Evolutionary conservation across 2,329 filamentous ascomycete genomes (phyloP), one percentile per base, ranked within the genome.

Genomic region (Macrophomina phaseolina): DNA sequence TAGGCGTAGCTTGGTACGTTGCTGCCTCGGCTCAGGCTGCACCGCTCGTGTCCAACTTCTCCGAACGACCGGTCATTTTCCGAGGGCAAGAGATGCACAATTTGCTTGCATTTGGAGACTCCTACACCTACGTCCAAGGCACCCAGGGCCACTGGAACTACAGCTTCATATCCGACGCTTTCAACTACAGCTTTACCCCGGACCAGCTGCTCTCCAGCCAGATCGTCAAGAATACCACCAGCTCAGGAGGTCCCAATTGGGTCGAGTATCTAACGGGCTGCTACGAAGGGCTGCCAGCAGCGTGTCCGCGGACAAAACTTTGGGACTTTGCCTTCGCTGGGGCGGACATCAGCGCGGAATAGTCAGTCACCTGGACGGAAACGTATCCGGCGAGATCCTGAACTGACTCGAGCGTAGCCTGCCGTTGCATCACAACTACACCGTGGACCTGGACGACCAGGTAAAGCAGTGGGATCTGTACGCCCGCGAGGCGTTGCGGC

Each of bases 261-360:
- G 79, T 85, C 5, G 83, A 87, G 70, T 83, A 80, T 65, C 75
- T 87, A 28, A 87, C 85, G 6, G 73, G 75, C 1, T 87, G 85
- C 70, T 48, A 48, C 11, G 63, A 65, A 28, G 84, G 81, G n/a
- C 60, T 82, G 8, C 84, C 83, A 2, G 72, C 73, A 32, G 74
- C 75, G 23, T 86, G 85, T 70, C 9, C 63, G 1, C 68, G 77
- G 9, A 77, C 75, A 11, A 82, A 86, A 63, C 77, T 87, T 0
- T 87, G 85, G 85, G 81, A 86, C 66, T 87, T 87, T 70, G 84
- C 85, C 0, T 87, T 86, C 68, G 84, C 82, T 0, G 85, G 85
- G 2, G 79, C 83, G 0, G 83, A 86, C 65, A 80, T 85, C 18
- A 81, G 81, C 6, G 76, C 76, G 8, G 73, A 78, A 66, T 80